Evolutionary conservation across 2,329 filamentous ascomycete species (phyloP), one percentile per base, ranked within the genome.

Genomic region (Sporothrix globosa): DNA sequence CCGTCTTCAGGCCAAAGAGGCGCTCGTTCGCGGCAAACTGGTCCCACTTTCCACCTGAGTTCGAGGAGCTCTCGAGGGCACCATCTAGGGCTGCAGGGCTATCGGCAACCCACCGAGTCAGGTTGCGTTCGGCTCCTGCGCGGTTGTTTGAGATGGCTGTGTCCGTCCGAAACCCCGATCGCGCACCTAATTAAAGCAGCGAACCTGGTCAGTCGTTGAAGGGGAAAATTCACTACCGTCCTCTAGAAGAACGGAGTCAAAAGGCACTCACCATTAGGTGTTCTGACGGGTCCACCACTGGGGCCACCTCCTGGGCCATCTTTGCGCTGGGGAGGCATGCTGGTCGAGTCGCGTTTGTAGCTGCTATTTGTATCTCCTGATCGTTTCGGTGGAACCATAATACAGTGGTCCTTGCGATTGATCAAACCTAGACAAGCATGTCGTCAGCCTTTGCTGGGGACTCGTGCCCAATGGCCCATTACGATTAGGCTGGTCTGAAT

Each of bases 1-100:
- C 93, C 68, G 91, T 96, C 80, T 89, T 92, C 52, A 96, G 82
- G 48, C 96, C 96, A 77, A 97, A 98, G 41, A 93, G 88, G 70
- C 89, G 86, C 80, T 96, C 92, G 77, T 98, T 98, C 73, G 87
- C 90, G 71, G 92, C 91, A 77, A 99, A 99, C 79, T 99, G 96
- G 78, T 99, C 95, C 96, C 96, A 99, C 11, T 81, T 83, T 7
- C 81, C 83, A 19, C 80, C 77, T 68, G 78, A 80, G n/a, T 78
- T 75, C 2, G 84, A 76, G 58, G 84, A 75, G 67, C 83, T 87
- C 76, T 96, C 93, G 30, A 97, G 84, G 63, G 91, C 90, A 74
- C 92, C 84, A 76, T 94, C 90, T 53, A 87, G 79, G 39, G 86
- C 85, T 73, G 90, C 88, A 4, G 83, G 79, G 19, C 85, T 79